A percentile compares a stretch with the other conserved stretches of the same genome.
phyloP scores from a whole-genome alignment of 768 basidiomycete genomes.

The Russula dissimulans region DNA sequence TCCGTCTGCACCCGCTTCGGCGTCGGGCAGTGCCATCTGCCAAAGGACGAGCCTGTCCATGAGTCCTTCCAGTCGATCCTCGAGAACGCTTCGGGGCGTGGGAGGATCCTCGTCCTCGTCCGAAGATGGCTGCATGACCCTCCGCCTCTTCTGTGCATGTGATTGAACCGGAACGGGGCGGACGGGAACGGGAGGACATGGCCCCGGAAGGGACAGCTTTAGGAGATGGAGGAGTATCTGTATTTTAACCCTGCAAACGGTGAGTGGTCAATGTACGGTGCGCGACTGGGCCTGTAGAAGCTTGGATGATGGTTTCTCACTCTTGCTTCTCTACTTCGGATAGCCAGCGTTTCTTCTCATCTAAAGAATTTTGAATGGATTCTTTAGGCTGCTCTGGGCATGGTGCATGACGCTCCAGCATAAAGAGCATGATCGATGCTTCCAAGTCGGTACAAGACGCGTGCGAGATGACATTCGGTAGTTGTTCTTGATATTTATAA shows the following conservation, averaged over 20 bases:
- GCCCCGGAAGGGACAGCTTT: slow-evolving; percentile 52
- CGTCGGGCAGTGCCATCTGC: slow-evolving; percentile 47
- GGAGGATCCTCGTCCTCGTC: slow-evolving; percentile 10
- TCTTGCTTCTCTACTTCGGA: slow-evolving; percentile 29
- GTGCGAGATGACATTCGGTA: slow-evolving; percentile 17
- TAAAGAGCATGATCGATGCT: slow-evolving; percentile 21
- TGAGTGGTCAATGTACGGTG: background rate
- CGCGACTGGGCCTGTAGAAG: background rate
- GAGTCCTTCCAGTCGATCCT: slow-evolving; percentile 59
- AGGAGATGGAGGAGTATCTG: slow-evolving; percentile 66
- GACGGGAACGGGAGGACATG: slow-evolving; percentile 23
- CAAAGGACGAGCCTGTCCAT: slow-evolving; percentile 69
- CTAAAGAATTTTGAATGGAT: slow-evolving; percentile 4
- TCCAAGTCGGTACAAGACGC: slow-evolving; percentile 23
- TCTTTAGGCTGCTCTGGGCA: slow-evolving; percentile 19
- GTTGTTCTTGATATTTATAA: slow-evolving; percentile 49
- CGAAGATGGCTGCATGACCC: slow-evolving; percentile 19
- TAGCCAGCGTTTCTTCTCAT: slow-evolving; percentile 31
- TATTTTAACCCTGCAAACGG: slow-evolving; percentile 49
- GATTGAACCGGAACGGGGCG: slow-evolving; percentile 12
- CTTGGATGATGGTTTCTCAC: slow-evolving; percentile 29
- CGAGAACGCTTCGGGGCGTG: slow-evolving; percentile 22
- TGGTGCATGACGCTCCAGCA: background rate
- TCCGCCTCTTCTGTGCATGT: slow-evolving; percentile 13
- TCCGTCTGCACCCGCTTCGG: slow-evolving; percentile 22